phyloP scores from a whole-genome alignment of 768 basidiomycete genomes.

The Sarcodon aspratus region DNA sequence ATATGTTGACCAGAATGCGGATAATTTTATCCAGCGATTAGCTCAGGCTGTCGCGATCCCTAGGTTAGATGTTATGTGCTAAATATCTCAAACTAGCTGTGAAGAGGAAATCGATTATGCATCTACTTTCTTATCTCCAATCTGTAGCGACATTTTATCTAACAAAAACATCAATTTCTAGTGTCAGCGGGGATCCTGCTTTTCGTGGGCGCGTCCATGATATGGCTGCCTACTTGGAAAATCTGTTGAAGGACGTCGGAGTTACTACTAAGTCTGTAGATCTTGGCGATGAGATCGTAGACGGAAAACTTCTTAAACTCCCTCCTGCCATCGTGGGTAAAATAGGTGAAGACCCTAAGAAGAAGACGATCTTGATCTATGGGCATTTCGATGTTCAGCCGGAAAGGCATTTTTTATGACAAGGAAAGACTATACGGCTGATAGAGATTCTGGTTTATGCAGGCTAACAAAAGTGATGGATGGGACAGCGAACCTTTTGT shows the following conservation, averaged over 20 bases:
- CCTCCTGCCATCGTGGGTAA: conserved; percentile 79
- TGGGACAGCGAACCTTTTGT: conserved; percentile 85
- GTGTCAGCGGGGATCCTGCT: conserved; percentile 60
- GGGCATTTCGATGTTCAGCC: conserved; percentile 97
- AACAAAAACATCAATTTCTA: conserved; percentile 1
- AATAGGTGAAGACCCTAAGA: conserved; percentile 73
- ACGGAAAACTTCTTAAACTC: conserved; percentile 60
- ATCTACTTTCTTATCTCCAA: no score
- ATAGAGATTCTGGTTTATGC: background rate
- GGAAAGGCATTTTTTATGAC: conserved; percentile 26
- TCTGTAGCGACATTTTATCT: no score
- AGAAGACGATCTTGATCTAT: conserved; percentile 91
- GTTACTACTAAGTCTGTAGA: conserved; percentile 65
- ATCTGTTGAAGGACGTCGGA: conserved; percentile 64
- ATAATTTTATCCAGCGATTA: conserved; percentile 65
- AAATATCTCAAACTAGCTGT: no score
- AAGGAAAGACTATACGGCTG: background rate
- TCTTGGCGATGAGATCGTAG: conserved; percentile 66
- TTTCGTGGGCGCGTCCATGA: conserved; percentile 67
- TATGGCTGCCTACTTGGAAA: conserved; percentile 80
- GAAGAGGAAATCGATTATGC: no score
- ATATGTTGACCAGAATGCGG: conserved; percentile 57
- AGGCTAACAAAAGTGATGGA: conserved; percentile 53
- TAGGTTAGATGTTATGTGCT: conserved; percentile 26
- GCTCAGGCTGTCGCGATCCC: conserved; percentile 73